A percentile compares a stretch with the other conserved stretches of the same genome.
Conservation (phyloP, 2,329 filamentous ascomycete species). For the Aureobasidium sp. region DNA sequence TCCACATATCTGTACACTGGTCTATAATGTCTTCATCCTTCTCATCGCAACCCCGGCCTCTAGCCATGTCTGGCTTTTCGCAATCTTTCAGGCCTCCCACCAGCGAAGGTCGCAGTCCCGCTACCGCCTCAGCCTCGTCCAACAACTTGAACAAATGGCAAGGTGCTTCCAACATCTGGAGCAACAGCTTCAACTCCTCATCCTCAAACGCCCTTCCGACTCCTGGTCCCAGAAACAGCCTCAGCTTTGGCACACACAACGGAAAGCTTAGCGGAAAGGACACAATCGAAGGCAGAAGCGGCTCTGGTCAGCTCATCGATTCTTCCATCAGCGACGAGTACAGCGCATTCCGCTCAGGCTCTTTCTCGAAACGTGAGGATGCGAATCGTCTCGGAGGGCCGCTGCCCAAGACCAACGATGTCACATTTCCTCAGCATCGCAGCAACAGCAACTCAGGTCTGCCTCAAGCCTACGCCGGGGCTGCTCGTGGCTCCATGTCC, state of each 20-base stretch:
- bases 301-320: constrained; percentile 60
- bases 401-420: constrained; percentile 12
- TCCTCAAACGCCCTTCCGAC: neutral
- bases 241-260: neutral
- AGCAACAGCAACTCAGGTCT: constrained; percentile 28
- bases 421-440: constrained; percentile 28
- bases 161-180: constrained; percentile 1
- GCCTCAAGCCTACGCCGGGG: constrained; percentile 25
- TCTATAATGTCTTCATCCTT: constrained; percentile 12
- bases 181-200: neutral
- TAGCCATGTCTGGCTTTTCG: neutral
- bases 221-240: neutral
- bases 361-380: constrained; percentile 29
- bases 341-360: constrained; percentile 37
- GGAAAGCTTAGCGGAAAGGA: constrained; percentile 16
- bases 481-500: constrained; percentile 19
- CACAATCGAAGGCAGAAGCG: constrained; percentile 49
- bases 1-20: neutral
- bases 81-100: constrained; percentile 2
- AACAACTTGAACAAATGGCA: constrained; percentile 4
- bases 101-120: constrained; percentile 1
- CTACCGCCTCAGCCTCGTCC: neutral
- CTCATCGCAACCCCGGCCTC: neutral
- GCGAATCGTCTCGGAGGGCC: constrained; percentile 16
- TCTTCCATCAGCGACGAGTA: constrained; percentile 62